Conservation (phyloP, 345 rosid genomes). For the Clarkia xantiana region DNA sequence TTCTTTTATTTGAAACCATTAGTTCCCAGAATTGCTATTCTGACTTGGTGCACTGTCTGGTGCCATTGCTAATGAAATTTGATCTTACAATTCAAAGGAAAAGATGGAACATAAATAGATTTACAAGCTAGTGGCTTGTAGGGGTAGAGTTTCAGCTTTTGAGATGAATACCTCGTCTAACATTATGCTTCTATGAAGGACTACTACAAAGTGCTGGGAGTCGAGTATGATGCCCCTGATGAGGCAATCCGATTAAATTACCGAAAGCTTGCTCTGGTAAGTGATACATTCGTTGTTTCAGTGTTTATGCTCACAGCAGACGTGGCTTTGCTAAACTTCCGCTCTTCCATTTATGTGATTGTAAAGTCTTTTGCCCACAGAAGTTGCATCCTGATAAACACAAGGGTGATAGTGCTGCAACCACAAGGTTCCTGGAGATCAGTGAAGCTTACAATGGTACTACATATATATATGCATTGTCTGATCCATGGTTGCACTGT, state of each 20-base stretch:
- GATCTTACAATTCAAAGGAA: no score
- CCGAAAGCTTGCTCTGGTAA: constrained; percentile 71
- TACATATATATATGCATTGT: background rate
- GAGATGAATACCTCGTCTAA: no score
- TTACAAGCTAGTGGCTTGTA: no score
- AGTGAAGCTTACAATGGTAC: constrained; percentile 69
- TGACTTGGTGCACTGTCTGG: no score
- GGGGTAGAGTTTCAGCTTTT: no score
- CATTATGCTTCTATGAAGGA: constrained; percentile 25
- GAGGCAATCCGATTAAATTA: constrained; percentile 60
- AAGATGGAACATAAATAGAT: no score
- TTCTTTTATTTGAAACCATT: no score
- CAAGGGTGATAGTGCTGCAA: constrained; percentile 51
- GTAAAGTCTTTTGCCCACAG: constrained; percentile 13
- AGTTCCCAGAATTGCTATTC: no score
- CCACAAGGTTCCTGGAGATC: constrained; percentile 66
- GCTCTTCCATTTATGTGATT: no score
- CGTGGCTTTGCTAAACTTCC: no score
- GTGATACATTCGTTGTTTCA: constrained; percentile 14
- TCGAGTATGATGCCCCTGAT: constrained; percentile 78
- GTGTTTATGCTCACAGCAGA: no score
- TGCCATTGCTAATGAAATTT: no score
- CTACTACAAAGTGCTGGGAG: constrained; percentile 62
- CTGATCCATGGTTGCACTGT: background rate
- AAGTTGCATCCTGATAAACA: constrained; percentile 91